Conservation (phyloP, 306 rosid genomes). For the Macrotyloma uniflorum region DNA sequence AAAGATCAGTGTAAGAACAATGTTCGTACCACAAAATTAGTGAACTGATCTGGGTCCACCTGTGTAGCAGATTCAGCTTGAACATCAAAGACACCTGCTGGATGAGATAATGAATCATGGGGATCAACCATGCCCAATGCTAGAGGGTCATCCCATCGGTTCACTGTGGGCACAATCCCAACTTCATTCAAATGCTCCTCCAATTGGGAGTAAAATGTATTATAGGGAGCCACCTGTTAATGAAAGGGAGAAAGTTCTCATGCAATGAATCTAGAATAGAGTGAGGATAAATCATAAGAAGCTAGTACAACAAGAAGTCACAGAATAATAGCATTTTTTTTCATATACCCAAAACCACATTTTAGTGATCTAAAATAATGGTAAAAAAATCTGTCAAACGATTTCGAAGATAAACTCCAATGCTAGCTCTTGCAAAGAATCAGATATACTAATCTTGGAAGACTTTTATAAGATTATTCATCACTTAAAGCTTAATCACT, state of each 20-base stretch:
- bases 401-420: constrained; percentile 14
- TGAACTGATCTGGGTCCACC: constrained; percentile 87
- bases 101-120: constrained; percentile 98
- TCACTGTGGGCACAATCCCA: constrained; percentile 75
- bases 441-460: constrained; percentile 15
- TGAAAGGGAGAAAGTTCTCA: constrained; percentile 16
- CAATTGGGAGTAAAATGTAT: constrained; percentile 83
- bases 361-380: neutral
- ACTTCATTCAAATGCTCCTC: constrained; percentile 90
- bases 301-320: constrained; percentile 10
- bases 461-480: neutral
- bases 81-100: constrained; percentile 94
- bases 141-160: constrained; percentile 87
- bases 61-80: constrained; percentile 84
- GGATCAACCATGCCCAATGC: constrained; percentile 92
- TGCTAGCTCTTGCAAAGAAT: constrained; percentile 20
- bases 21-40: constrained; percentile 75
- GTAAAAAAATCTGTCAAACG: neutral
- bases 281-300: constrained; percentile 21
- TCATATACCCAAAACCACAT: neutral
- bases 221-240: constrained; percentile 94
- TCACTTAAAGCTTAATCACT: constrained; percentile 16
- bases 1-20: constrained; percentile 3
- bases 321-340: constrained; percentile 6
- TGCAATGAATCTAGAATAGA: constrained; percentile 26